Evolutionary conservation across 306 rosid species (phyloP), one percentile per base, ranked within the genome.

Genomic region (Styphnolobium japonicum): DNA sequence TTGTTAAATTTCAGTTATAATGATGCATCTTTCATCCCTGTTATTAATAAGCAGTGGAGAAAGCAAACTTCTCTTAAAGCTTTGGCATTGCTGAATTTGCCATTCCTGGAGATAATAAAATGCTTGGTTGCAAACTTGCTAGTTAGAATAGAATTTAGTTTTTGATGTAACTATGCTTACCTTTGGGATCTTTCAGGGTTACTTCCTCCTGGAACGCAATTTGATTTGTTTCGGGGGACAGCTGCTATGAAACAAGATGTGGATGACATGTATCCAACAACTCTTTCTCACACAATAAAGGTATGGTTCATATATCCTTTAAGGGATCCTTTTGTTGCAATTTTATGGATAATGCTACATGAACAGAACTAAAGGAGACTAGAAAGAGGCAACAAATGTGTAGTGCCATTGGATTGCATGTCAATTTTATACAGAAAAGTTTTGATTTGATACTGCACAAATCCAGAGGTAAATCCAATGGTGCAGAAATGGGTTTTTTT

Each of bases 171-270:
- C 22, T 18, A 71, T 49, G 75, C 43, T 66, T 61, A 52, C 75
- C 71, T 81, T 84, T 79, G 77, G 66, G 75, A 78, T 78, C 42
- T 83, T 81, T 76, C 90, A 94, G 99, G 99, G 70, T 81, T 96
- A 83, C 98, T 96, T 87, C 99, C 99, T 82, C 99, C 96, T 1
- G 99, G 99, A 64, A 93, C 99, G 0, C 99, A 96, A 61, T 96
- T 96, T 85, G 99, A 96, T 89, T 86, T 96, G 82, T 96, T 96
- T 80, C 92, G 98, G 52, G 99, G 99, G 81, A 96, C 99, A 6
- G 93, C 99, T 78, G 99, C 99, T 78, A 96, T 96, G 99, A 93
- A 96, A 85, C 98, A 96, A 81, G 99, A 96, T 75, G 99, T 93
- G 52, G 99, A 96, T 81, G 99, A 96, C 88, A 85, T 86, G 85